Conservation (phyloP, 129 eudicot species). For the Ambrosia artemisiifolia region DNA sequence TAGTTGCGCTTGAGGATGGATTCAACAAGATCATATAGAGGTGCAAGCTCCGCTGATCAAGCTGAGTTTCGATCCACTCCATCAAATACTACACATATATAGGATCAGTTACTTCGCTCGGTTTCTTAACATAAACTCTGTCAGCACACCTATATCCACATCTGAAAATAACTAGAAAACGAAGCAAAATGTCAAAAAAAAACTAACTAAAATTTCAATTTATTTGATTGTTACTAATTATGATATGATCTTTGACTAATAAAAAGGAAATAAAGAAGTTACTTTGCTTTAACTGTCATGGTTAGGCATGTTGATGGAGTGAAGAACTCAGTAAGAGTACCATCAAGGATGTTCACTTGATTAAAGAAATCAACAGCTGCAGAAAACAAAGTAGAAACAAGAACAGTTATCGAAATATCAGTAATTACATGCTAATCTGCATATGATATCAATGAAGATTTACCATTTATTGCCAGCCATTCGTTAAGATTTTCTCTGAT, state of each 20-base stretch:
- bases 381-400: background rate
- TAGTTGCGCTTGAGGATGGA: too few relatives aligned
- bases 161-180: slow-evolving; percentile 25
- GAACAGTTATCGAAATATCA: background rate
- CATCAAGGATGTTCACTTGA: slow-evolving; percentile 53
- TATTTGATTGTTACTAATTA: background rate
- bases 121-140: slow-evolving; percentile 46
- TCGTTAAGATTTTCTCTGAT: background rate
- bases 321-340: slow-evolving; percentile 61
- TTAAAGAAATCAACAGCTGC: slow-evolving; percentile 63
- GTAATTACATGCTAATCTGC: background rate
- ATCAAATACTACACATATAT: too few relatives aligned
- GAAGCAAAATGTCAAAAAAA: background rate
- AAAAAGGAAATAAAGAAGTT: too few relatives aligned
- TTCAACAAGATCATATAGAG: too few relatives aligned
- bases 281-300: too few relatives aligned
- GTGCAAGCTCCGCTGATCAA: too few relatives aligned
- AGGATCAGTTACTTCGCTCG: too few relatives aligned
- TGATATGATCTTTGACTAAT: background rate
- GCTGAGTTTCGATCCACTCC: too few relatives aligned
- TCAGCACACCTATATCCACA: slow-evolving; percentile 70
- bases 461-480: slow-evolving; percentile 54
- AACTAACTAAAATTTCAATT: background rate
- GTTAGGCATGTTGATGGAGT: slow-evolving; percentile 43
- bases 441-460: background rate